phyloP scores from a whole-genome alignment of 2,329 filamentous ascomycete genomes.

The Botrytis fabae region DNA sequence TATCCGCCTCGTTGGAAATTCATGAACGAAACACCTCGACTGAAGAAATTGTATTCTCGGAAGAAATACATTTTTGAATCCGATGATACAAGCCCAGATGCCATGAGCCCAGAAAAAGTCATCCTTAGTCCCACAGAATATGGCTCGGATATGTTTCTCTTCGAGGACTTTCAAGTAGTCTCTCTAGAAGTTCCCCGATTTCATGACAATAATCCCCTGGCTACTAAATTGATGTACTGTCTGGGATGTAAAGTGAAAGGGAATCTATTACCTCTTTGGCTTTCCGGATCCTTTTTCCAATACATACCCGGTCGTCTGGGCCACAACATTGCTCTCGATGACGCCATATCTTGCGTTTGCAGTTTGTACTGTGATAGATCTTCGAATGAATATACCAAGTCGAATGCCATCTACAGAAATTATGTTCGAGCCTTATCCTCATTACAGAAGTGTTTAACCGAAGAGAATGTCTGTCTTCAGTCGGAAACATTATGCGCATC shows the following conservation, averaged over 20 bases:
- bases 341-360: slow-evolving; percentile 27
- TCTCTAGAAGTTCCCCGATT: slow-evolving; percentile 17
- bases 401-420: slow-evolving; percentile 18
- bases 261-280: slow-evolving; percentile 21
- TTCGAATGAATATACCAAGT: slow-evolving; percentile 11
- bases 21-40: slow-evolving; percentile 27
- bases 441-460: slow-evolving; percentile 18
- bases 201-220: slow-evolving; percentile 20
- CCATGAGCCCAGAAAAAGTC: not conserved
- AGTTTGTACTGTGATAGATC: slow-evolving; percentile 22
- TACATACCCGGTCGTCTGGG: slow-evolving; percentile 26
- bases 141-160: not conserved
- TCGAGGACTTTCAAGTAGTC: not conserved
- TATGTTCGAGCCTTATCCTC: slow-evolving; percentile 27
- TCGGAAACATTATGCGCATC: slow-evolving; percentile 30
- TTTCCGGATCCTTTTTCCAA: slow-evolving; percentile 25
- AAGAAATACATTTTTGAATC: slow-evolving; percentile 24
- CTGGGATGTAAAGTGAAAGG: slow-evolving; percentile 24
- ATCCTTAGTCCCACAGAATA: not conserved
- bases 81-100: not conserved
- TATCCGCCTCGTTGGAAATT: slow-evolving; percentile 27
- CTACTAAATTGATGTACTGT: slow-evolving; percentile 23
- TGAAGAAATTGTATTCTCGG: slow-evolving; percentile 20
- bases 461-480: slow-evolving; percentile 11
- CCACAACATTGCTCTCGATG: slow-evolving; percentile 27